Base-by-base conservation (phyloP, 306 rosid genomes). In the Prosopis cineraria region DNA sequence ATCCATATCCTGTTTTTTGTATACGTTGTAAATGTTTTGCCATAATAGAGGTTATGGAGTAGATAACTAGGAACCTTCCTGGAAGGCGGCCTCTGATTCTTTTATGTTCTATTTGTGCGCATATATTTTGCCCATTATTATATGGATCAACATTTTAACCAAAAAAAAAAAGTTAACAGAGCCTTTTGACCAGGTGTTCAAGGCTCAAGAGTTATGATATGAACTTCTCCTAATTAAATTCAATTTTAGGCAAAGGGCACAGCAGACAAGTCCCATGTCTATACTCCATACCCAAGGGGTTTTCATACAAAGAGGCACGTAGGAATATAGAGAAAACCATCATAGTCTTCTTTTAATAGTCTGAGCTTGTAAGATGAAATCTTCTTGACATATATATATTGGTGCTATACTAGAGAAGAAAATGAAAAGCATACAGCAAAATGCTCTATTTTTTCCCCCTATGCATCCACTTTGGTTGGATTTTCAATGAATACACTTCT, bases 401-500 rank as follows among this genome's bases (percentile, higher is more conserved):
- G n/a, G n/a, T n/a, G 22, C 53, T 16, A 16, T 16, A 47, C 59
- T n/a, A 6, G 2, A 20, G 59, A n/a, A 52, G 11, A 52, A 48
- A n/a, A 9, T 29, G 20, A 11, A 1, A 6, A 12, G 22, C 53
- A 47, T 16, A 47, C 6, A 47, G 16, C 22, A 47, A 47, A 47
- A 47, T 47, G 22, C 20, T 47, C 53, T 3, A 47, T 29, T 74
- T 78, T 60, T 62, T 17, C n/a, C n/a, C n/a, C 52, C 0, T 25
- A 41, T 69, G 66, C 4, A 79, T 72, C 66, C 29, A 67, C 62
- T 53, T 36, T 40, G 22, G 48, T 45, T 31, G 71, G 44, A 43
- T 41, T 72, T 59, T 79, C 39, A 40, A 50, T 39, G 73, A 77
- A 47, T 45, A 13, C 72, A 29, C 48, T 31, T 31, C 34, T 1